These are phyloP conservation scores for Arabidopsis hybrid DNA, from an alignment of 441 rosid genomes.

Conservation along the genomic window DNA sequence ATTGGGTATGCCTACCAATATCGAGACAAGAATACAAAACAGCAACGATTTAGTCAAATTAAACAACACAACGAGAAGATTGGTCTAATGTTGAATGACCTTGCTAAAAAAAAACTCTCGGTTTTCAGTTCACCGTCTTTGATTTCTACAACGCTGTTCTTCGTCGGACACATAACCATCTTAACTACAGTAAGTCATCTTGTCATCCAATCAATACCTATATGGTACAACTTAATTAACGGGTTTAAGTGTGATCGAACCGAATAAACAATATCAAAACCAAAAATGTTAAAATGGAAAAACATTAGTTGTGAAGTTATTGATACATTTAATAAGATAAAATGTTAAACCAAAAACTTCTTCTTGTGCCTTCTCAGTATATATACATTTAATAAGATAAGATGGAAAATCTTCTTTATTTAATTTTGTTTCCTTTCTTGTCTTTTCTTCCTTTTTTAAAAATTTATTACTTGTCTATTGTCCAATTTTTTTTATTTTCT, in stretches of 20 bases:
- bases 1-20: constrained; percentile 40
- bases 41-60: constrained; percentile 32
- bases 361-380: too few species aligned
- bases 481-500: too few species aligned
- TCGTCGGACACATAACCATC: constrained; percentile 9
- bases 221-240: too few species aligned
- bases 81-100: constrained; percentile 30
- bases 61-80: constrained; percentile 44
- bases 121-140: constrained; percentile 34
- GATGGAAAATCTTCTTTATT: too few species aligned
- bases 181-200: constrained; percentile 22
- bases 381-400: too few species aligned
- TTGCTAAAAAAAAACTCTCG: neutral
- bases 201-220: neutral
- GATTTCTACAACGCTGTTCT: constrained; percentile 31
- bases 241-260: too few species aligned
- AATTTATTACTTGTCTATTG: too few species aligned
- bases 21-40: constrained; percentile 35
- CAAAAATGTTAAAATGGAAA: neutral
- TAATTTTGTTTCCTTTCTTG: too few species aligned
- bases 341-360: too few species aligned
- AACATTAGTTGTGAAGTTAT: too few species aligned
- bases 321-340: too few species aligned
- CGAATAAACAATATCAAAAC: neutral
- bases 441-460: too few species aligned